Evolutionary conservation across 2,329 filamentous ascomycete genomes (phyloP).

Genomic region (Neocatenulostroma microsporum): DNA sequence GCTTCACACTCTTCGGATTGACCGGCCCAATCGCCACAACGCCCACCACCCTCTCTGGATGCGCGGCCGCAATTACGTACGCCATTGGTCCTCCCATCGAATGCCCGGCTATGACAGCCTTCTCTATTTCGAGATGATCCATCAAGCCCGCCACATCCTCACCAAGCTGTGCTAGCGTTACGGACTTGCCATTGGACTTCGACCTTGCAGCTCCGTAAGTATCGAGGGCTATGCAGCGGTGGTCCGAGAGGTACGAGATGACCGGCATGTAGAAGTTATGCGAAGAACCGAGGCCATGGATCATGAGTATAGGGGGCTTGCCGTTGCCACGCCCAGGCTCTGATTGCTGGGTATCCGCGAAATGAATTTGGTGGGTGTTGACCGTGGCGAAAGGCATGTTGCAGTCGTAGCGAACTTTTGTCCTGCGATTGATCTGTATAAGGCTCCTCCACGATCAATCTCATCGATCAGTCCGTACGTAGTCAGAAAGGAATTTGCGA

Average conservation of each 20-base stretch:
- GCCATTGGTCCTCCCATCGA: conserved; percentile 64
- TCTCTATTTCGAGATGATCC: conserved; percentile 44
- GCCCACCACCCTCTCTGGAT: conserved; percentile 42
- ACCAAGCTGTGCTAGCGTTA: conserved; percentile 48
- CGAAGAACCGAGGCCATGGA: conserved; percentile 60
- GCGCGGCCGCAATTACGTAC: conserved; percentile 47
- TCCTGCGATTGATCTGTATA: no score
- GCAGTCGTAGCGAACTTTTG: no score
- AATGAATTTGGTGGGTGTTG: conserved; percentile 20
- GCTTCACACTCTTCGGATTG: conserved; percentile 28
- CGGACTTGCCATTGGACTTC: conserved; percentile 36
- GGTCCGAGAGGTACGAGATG: conserved; percentile 35
- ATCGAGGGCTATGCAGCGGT: conserved; percentile 56
- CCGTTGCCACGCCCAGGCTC: conserved; percentile 14
- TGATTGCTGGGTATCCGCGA: conserved; percentile 16
- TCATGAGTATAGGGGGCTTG: conserved; percentile 19
- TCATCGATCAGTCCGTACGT: no score
- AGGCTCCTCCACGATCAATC: no score
- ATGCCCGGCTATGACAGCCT: conserved; percentile 55
- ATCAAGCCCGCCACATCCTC: conserved; percentile 50
- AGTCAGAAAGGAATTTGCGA: no score
- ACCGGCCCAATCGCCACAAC: conserved; percentile 55
- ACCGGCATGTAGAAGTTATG: conserved; percentile 59
- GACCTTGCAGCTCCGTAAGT: conserved; percentile 56
- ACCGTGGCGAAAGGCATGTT: conserved; percentile 24